Evolutionary conservation across 2,329 filamentous ascomycete species (phyloP).

Genomic region (Gnomoniopsis smithogilvyi): DNA sequence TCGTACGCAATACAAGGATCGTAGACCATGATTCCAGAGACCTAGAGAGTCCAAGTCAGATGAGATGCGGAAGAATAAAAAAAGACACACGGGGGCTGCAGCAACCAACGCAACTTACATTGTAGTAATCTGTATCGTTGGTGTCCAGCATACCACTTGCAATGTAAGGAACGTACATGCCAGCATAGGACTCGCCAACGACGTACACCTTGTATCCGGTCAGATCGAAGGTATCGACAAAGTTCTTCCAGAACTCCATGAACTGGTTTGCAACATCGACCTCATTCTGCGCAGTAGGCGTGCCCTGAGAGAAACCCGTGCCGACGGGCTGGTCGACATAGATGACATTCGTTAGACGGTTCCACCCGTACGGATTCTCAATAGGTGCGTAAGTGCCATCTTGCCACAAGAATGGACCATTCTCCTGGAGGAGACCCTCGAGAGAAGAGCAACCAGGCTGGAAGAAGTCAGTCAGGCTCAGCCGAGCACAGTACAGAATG

Average conservation of each 20-base stretch:
- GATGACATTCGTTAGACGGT: constrained; percentile 69
- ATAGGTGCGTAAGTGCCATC: constrained; percentile 62
- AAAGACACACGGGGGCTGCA: too few relatives aligned
- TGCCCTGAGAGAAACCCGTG: constrained; percentile 68
- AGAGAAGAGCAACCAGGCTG: constrained; percentile 55
- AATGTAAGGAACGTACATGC: constrained; percentile 68
- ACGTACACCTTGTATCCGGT: constrained; percentile 69
- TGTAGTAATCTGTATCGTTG: constrained; percentile 60
- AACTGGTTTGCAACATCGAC: constrained; percentile 68
- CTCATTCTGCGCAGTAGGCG: constrained; percentile 60
- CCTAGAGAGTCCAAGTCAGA: constrained; percentile 40
- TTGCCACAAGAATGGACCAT: constrained; percentile 68
- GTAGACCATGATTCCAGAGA: constrained; percentile 69
- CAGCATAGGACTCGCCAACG: constrained; percentile 69
- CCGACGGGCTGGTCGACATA: constrained; percentile 69
- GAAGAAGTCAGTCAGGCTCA: constrained; percentile 60
- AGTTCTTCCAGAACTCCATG: constrained; percentile 76
- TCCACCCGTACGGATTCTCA: constrained; percentile 66
- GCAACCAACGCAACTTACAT: constrained; percentile 38
- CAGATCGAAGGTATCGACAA: constrained; percentile 67
- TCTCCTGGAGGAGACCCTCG: constrained; percentile 68
- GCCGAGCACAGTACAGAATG: constrained; percentile 40
- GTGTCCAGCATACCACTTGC: constrained; percentile 63
- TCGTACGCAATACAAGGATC: constrained; percentile 62
- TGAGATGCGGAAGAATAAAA: neutral